phyloP scores from a whole-genome alignment of 345 rosid species.

The Ceriops tagal region DNA sequence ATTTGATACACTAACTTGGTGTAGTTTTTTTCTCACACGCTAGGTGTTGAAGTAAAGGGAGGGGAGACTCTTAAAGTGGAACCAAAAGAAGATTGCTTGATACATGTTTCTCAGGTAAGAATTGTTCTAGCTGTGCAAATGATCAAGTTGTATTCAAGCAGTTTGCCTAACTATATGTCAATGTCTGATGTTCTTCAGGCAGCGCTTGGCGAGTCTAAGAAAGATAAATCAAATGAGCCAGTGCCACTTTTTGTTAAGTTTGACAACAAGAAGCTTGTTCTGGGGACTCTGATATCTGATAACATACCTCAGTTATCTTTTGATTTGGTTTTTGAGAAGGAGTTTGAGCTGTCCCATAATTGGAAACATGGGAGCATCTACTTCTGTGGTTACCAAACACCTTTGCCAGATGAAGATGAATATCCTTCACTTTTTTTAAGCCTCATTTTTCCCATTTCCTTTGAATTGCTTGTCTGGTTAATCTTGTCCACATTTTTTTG shows the following conservation, averaged over 20 bases:
- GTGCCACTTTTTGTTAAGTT: slow-evolving; percentile 45
- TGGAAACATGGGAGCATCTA: slow-evolving; percentile 60
- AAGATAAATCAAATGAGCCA: slow-evolving; percentile 35
- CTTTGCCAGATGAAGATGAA: slow-evolving; percentile 16
- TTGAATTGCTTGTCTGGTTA: too few relatives aligned
- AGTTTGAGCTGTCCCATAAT: slow-evolving; percentile 80
- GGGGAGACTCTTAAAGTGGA: slow-evolving; percentile 43
- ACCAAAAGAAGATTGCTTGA: slow-evolving; percentile 22
- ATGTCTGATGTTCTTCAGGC: slow-evolving; percentile 34
- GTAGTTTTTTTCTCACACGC: neutral
- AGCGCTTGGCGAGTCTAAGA: slow-evolving; percentile 58
- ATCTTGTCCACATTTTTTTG: too few relatives aligned
- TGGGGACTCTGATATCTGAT: slow-evolving; percentile 57
- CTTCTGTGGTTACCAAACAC: slow-evolving; percentile 54
- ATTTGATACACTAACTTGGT: neutral
- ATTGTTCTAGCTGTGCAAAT: neutral
- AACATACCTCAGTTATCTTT: slow-evolving; percentile 53
- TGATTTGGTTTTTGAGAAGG: slow-evolving; percentile 66
- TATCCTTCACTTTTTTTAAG: slow-evolving; percentile 9
- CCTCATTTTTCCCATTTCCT: too few relatives aligned
- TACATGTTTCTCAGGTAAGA: slow-evolving; percentile 62
- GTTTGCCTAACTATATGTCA: neutral
- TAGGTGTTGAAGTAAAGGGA: slow-evolving; percentile 72
- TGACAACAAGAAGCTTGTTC: slow-evolving; percentile 39
- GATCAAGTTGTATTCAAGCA: neutral